Base-by-base conservation (phyloP, 305 asterid genomes). In the Fraxinus dipetala region DNA sequence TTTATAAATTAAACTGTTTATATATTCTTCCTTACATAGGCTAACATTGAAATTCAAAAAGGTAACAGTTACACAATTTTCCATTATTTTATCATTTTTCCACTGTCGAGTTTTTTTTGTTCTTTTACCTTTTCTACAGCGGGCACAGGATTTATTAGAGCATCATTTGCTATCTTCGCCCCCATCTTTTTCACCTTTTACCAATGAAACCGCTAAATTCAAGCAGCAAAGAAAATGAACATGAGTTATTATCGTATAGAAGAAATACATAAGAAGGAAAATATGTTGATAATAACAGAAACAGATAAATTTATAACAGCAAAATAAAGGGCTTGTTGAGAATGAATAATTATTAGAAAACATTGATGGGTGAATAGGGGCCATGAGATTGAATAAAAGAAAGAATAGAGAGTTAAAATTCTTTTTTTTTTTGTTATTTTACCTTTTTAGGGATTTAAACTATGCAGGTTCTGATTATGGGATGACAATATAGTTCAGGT, bases 51-150 rank as follows among this genome's bases (percentile, higher is more conserved):
- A 32, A 10, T 10, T 31, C 67, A 63, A 31, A 40, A 59, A 56
- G 28, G 2, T 13, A 8, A 28, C 1, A 63, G 34, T 3, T 43
- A 6, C 2, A 48, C 24, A 40, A 18, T 32, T 22, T 40, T 10
- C 67, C 7, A 61, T 63, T 63, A 8, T 24, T 63, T 63, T 9
- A 26, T 26, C 73, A 10, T 65, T 65, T 24, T n/a, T 65, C 18
- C 73, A 65, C 14, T 67, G 13, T 28, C 4, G 20, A 40, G 72
- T 59, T 6, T 32, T 36, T 36, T 36, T 36, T 6, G 67, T 43
- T 16, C 36, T 61, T 28, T 81, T 78, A 86, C 91, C 89, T 85
- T 84, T 67, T 88, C 89, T 69, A 45, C 70, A 5, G 83, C 51
- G 30, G 81, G 43, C 14, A 4, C 48, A 9, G 79, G 34, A 7